Evolutionary conservation across 169 alveolate genomes (phyloP).

Genomic region (Prorocentrum cordatum): DNA sequence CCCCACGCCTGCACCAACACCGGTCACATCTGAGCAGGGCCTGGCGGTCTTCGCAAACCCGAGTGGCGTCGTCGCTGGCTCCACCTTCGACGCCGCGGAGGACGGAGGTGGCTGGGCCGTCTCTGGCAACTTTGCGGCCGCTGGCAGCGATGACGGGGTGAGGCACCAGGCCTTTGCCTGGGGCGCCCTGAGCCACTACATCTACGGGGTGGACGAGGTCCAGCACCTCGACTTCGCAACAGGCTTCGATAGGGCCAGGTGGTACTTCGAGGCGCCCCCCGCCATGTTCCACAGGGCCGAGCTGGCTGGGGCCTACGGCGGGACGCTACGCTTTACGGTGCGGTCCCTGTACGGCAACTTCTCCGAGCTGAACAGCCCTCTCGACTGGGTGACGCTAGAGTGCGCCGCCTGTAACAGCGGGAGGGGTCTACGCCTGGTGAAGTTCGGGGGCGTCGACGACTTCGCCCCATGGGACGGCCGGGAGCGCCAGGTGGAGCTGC

Average conservation of each 20-base stretch:
- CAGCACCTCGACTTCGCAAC: conserved; percentile 59
- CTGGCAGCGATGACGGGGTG: conserved; percentile 17
- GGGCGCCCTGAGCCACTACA: conserved; percentile 36
- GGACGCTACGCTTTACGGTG: conserved; percentile 10
- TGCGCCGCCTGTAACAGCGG: too few species aligned
- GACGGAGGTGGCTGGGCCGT: too few species aligned
- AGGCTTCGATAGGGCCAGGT: conserved; percentile 23
- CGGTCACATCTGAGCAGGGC: too few species aligned
- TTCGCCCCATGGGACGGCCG: too few species aligned
- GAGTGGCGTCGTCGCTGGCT: too few species aligned
- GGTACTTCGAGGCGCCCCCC: conserved; percentile 62
- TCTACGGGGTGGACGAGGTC: conserved; percentile 49
- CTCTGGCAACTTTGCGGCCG: too few species aligned
- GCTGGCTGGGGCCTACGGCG: conserved; percentile 32
- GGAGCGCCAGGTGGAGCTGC: too few species aligned
- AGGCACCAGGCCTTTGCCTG: conserved; percentile 27
- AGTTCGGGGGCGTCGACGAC: too few species aligned
- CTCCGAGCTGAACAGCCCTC: conserved; percentile 35
- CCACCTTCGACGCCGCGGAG: too few species aligned
- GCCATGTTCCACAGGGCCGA: conserved; percentile 8
- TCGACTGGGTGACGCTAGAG: conserved; percentile 60
- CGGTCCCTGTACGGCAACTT: conserved; percentile 50
- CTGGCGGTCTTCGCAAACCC: too few species aligned
- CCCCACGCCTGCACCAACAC: too few species aligned
- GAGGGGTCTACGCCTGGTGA: too few species aligned